A percentile compares a stretch with the other conserved stretches of the same genome.
These are phyloP conservation scores for Umbellularia californica DNA, from an alignment of 164 flowering plant species.

Conservation along the genomic window DNA sequence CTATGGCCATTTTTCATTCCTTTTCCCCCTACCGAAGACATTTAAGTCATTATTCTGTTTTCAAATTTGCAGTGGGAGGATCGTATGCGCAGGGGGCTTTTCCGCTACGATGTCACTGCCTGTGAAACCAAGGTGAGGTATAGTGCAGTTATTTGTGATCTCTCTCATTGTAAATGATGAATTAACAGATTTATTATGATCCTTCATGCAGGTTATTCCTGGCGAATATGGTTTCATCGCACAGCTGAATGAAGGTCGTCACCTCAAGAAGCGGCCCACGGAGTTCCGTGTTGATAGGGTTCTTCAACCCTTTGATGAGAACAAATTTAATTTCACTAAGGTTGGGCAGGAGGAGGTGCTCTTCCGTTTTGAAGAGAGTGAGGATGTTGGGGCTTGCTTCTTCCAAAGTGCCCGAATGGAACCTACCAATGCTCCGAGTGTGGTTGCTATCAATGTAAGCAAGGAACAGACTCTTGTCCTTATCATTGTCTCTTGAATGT, in stretches of 20 bases:
- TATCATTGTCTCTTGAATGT: neutral
- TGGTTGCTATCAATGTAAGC: conserved; percentile 82
- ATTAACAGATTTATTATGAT: neutral
- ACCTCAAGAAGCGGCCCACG: conserved; percentile 78
- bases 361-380: conserved; percentile 56
- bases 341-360: conserved; percentile 90
- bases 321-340: conserved; percentile 84
- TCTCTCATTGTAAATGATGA: neutral
- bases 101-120: conserved; percentile 76
- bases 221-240: conserved; percentile 71
- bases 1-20: neutral
- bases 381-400: conserved; percentile 31
- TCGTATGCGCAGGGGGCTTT: conserved; percentile 58
- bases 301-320: conserved; percentile 78
- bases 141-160: neutral
- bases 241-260: conserved; percentile 86
- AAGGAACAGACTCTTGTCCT: neutral
- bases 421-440: conserved; percentile 39
- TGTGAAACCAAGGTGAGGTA: conserved; percentile 55
- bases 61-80: conserved; percentile 60
- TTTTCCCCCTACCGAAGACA: neutral
- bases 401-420: conserved; percentile 32
- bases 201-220: conserved; percentile 36
- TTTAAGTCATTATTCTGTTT: neutral
- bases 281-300: conserved; percentile 78